Evolutionary conservation across 441 rosid genomes (phyloP).

Genomic region (Sinapis alba): DNA sequence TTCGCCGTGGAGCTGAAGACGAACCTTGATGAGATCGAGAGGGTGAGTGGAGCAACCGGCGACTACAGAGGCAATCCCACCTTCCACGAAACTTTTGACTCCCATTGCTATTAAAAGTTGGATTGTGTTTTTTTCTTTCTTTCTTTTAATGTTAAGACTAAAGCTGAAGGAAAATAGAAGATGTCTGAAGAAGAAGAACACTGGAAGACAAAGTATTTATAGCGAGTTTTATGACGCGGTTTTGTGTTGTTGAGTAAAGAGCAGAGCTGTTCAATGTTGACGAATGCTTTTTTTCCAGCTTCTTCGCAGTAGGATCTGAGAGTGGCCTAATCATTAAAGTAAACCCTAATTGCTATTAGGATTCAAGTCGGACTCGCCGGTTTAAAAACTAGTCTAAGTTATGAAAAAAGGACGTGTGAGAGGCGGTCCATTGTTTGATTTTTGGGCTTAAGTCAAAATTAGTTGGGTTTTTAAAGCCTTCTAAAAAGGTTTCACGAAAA

Average conservation of each 20-base stretch:
- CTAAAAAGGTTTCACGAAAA: background rate
- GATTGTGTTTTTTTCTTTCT: background rate
- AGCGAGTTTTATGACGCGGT: constrained; percentile 30
- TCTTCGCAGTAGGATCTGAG: background rate
- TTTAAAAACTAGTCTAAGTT: background rate
- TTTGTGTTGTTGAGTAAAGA: constrained; percentile 10
- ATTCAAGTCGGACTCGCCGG: constrained; percentile 12
- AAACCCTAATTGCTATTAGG: constrained; percentile 19
- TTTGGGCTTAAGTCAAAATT: constrained; percentile 11
- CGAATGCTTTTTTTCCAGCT: background rate
- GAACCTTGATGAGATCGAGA: constrained; percentile 82
- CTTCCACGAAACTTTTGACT: constrained; percentile 72
- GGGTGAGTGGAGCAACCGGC: constrained; percentile 93
- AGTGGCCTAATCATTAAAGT: constrained; percentile 7
- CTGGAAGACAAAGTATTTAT: constrained; percentile 9
- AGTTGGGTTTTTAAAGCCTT: background rate
- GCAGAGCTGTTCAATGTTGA: constrained; percentile 29
- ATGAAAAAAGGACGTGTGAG: background rate
- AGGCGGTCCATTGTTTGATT: constrained; percentile 3
- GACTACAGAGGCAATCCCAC: constrained; percentile 79
- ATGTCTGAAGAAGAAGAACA: constrained; percentile 15
- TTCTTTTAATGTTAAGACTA: background rate
- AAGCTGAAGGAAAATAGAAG: background rate
- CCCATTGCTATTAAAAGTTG: constrained; percentile 45
- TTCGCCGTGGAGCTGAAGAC: constrained; percentile 90